Conservation (phyloP, 345 rosid genomes). For the Linum lewisii region DNA sequence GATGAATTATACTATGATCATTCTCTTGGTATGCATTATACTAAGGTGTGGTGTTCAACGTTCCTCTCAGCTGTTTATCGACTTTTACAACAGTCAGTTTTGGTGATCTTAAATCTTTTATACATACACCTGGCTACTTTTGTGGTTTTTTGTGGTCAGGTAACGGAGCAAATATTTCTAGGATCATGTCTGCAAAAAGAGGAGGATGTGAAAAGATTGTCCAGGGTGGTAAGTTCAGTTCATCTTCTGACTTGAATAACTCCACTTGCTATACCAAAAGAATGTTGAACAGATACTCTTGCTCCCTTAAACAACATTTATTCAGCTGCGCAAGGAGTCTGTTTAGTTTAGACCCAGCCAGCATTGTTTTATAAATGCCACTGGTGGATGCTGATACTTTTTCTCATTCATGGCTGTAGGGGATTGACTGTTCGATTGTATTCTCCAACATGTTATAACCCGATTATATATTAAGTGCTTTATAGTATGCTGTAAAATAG, state of each 20-base stretch:
- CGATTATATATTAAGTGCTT: too few relatives aligned
- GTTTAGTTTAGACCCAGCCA: too few relatives aligned
- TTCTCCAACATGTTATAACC: too few relatives aligned
- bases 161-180: slow-evolving; percentile 80
- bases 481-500: too few relatives aligned
- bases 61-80: neutral
- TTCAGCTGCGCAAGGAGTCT: too few relatives aligned
- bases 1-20: slow-evolving; percentile 83
- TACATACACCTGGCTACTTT: slow-evolving; percentile 3
- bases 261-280: neutral
- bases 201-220: slow-evolving; percentile 61
- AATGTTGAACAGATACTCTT: neutral
- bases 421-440: too few relatives aligned
- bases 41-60: slow-evolving; percentile 50
- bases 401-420: too few relatives aligned
- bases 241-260: slow-evolving; percentile 2
- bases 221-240: slow-evolving; percentile 43
- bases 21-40: slow-evolving; percentile 76
- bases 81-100: neutral
- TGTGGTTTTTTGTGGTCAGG: slow-evolving; percentile 33
- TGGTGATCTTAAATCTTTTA: neutral
- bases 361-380: too few relatives aligned
- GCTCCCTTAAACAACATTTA: too few relatives aligned
- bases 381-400: too few relatives aligned
- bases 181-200: slow-evolving; percentile 86